Conservation (phyloP, 257 asterid genomes). For the Nicotiana undulata region DNA sequence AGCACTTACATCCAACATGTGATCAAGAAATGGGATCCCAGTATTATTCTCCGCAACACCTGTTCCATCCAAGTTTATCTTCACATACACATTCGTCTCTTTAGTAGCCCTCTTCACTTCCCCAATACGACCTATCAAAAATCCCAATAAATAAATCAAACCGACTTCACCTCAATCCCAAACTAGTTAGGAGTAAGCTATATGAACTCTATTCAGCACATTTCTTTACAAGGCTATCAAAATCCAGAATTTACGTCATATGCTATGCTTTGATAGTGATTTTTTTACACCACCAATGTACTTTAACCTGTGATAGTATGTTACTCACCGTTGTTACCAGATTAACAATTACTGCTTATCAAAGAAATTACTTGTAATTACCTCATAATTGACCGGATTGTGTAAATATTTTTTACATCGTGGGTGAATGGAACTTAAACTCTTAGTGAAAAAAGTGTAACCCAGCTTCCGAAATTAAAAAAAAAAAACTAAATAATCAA, state of each 20-base stretch:
- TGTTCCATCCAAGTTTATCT: slow-evolving; percentile 78
- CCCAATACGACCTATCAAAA: slow-evolving; percentile 55
- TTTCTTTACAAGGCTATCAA: neutral
- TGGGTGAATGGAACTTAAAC: too few relatives aligned
- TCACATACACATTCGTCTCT: slow-evolving; percentile 83
- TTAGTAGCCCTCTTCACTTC: slow-evolving; percentile 91
- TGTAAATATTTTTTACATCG: too few relatives aligned
- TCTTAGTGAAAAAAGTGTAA: neutral
- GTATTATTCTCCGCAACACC: slow-evolving; percentile 73
- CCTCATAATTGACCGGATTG: too few relatives aligned
- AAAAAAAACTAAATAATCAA: neutral
- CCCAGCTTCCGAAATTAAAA: neutral
- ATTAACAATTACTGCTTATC: too few relatives aligned
- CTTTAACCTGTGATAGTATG: too few relatives aligned
- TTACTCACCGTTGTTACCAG: too few relatives aligned
- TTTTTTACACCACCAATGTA: too few relatives aligned
- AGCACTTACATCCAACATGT: slow-evolving; percentile 85
- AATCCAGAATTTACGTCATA: neutral
- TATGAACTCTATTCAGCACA: neutral
- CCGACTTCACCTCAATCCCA: neutral
- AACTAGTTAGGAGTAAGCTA: neutral
- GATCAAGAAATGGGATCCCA: slow-evolving; percentile 93
- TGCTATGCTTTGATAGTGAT: too few relatives aligned
- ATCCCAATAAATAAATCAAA: neutral
- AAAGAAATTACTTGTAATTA: neutral